Evolutionary conservation across 2,329 filamentous ascomycete species (phyloP), one percentile per base, ranked within the genome.

Genomic region (Aspergillus quadrilineatus): DNA sequence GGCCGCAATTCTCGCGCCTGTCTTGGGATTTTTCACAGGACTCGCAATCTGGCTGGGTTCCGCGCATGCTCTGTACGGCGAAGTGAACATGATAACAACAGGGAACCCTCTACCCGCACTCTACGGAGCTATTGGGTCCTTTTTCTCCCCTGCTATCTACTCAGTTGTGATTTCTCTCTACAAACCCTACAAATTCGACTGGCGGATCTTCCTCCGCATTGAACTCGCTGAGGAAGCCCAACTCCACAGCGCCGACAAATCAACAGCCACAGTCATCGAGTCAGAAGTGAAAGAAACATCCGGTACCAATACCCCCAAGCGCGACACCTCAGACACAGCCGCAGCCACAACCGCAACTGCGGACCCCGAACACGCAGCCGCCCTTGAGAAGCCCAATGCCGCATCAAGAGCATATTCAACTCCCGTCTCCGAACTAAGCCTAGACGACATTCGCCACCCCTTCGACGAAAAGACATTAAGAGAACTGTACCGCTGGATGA

Each of bases 61-160:
- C 0, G 69, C 77, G 0, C 67, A 75, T 37, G 65, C 71, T 0
- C 65, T 75, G 42, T 77, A 76, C 29, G 76, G 77, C 1, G 63
- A 60, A 0, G 70, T 80, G 50, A 74, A 72, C 36, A 73, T 80
- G 44, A 59, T 59, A 4, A 77, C 77, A 0, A 79, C 77, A 1
- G 69, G 72, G 50, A 63, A 67, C 3, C 70, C 73, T 6, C 62
- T 78, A 1, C 78, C 78, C 0, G 73, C 74, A 1, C 66, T 81
- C 0, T 80, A 78, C 53, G 79, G 76, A 1, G 73, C 76, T 1
- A 71, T 77, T 17, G 73, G 69, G 0, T 17, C 79, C 0, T 74
- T 79, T 55, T 80, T 80, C 63, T 75, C 76, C 0, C 79, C 79
- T 0, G 72, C 70, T 0, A 53, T 80, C 0, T 80, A 77, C 61